These are phyloP conservation scores for Porogramme epimiltina DNA, from an alignment of 1,284 basidiomycete genomes.

Conservation along the genomic window DNA sequence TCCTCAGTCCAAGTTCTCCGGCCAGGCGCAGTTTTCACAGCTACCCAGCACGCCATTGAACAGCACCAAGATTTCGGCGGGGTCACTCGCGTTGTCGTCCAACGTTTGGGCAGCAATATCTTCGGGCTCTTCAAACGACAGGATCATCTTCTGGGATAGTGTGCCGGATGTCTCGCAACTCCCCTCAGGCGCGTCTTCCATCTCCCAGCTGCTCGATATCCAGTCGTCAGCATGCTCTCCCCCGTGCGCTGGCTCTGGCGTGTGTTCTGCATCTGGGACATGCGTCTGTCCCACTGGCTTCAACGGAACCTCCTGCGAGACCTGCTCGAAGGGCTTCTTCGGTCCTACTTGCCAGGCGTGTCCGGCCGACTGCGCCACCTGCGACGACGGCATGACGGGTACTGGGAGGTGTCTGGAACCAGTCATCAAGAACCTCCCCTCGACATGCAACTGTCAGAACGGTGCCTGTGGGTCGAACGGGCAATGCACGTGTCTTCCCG, in stretches of 20 bases:
- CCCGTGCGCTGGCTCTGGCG: conserved; percentile 67
- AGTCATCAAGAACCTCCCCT: conserved; percentile 50
- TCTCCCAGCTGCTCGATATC: conserved; percentile 61
- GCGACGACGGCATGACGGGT: conserved; percentile 78
- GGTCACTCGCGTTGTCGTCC: conserved; percentile 62
- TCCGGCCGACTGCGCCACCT: conserved; percentile 63
- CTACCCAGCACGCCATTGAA: conserved; percentile 52
- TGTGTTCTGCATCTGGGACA: conserved; percentile 67
- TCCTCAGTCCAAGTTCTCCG: conserved; percentile 59
- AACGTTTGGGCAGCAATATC: conserved; percentile 70
- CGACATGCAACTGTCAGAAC: conserved; percentile 77
- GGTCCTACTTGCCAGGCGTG: conserved; percentile 71
- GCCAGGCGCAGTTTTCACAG: conserved; percentile 56
- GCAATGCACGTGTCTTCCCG: conserved; percentile 72
- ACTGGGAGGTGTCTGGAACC: conserved; percentile 66
- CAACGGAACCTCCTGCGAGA: conserved; percentile 75
- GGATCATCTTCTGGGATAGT: conserved; percentile 75
- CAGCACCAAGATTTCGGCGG: conserved; percentile 52
- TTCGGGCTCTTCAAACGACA: conserved; percentile 46
- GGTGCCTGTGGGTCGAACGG: conserved; percentile 69
- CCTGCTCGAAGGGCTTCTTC: conserved; percentile 72
- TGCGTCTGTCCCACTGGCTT: conserved; percentile 76
- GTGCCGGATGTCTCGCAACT: conserved; percentile 74
- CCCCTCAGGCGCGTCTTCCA: conserved; percentile 42
- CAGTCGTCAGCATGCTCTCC: conserved; percentile 73